Base-by-base conservation (phyloP, 208 protist species). In the Leishmania amazonensis region DNA sequence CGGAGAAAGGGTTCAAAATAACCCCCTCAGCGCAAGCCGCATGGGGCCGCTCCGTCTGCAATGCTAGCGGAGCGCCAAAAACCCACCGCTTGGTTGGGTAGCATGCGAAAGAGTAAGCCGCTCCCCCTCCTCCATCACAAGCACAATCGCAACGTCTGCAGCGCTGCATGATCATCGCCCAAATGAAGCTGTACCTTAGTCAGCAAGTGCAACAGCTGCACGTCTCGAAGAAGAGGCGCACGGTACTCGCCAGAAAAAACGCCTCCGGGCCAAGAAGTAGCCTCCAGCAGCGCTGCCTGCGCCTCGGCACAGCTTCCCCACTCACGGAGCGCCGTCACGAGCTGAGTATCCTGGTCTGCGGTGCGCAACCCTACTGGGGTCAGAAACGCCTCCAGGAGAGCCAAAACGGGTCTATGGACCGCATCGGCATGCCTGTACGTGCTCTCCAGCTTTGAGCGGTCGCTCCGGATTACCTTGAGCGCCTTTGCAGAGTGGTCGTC, bases 331-430 rank as follows among this genome's bases (percentile, higher is more conserved):
- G 73, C 82, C n/a, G 71, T 51, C 21, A 81, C 64, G n/a, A 85
- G 74, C 78, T 78, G 71, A 45, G 58, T 45, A 49, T 79, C 24
- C 40, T 71, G 60, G 31, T 81, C 76, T 19, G 47, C 21, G 3
- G 70, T 75, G 51, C 62, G 76, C 78, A 72, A 51, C 11, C 70
- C 82, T 19, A 67, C 74, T 17, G 78, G 82, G 2, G 82, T 82
- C 42, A 85, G 82, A 84, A 88, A 94, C 15, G 75, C 85, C 57
- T 97, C 88, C 31, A 89, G 79, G 5, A 95, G 81, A 28, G 68
- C 51, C n/a, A 95, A 81, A 31, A 91, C 28, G 28, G 80, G 51
- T 9, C 8, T 24, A 77, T 93, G 86, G 24, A 84, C 62, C 31
- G 76, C 64, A 80, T 92, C 87, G 0, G 78, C 71, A 49, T 85